Evolutionary conservation across 1,284 basidiomycete genomes (phyloP).

Genomic region (Malassezia japonica): DNA sequence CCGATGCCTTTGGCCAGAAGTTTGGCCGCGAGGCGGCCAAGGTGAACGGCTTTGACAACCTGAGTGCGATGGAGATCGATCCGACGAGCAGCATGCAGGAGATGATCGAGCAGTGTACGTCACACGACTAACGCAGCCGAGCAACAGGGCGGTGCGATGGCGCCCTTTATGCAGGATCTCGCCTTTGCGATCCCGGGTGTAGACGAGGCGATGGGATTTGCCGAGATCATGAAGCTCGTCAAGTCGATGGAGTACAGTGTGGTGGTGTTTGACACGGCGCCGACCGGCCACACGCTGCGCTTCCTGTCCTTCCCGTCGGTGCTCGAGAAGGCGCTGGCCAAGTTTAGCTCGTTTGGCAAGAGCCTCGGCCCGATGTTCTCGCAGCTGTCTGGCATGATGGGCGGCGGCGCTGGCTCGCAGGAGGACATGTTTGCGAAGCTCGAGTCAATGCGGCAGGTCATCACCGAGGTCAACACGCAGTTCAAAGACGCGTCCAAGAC

Average conservation of each 20-base stretch:
- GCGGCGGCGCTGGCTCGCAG: conserved; percentile 55
- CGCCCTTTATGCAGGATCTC: conserved; percentile 97
- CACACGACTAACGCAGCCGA: conserved; percentile 57
- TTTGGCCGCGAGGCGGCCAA: conserved; percentile 99
- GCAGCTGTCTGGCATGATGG: conserved; percentile 65
- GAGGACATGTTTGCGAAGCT: conserved; percentile 93
- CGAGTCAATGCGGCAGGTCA: conserved; percentile 89
- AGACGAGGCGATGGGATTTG: conserved; percentile 99
- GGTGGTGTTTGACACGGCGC: conserved; percentile 97
- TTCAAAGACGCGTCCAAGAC: conserved; percentile 99
- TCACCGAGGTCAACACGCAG: conserved; percentile 97
- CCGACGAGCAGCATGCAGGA: conserved; percentile 93
- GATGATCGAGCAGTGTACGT: conserved; percentile 91
- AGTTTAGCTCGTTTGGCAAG: conserved; percentile 79
- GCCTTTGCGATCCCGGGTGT: conserved; percentile 98
- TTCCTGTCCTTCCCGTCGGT: conserved; percentile 97
- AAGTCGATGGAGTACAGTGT: conserved; percentile 99
- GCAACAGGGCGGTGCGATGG: conserved; percentile 73
- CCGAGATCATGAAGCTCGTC: conserved; percentile 99
- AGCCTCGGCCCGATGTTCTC: conserved; percentile 95
- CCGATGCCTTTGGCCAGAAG: conserved; percentile 97
- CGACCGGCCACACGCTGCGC: conserved; percentile 92
- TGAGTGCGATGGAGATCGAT: conserved; percentile 98
- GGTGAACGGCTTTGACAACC: conserved; percentile 94
- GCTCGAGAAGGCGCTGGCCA: conserved; percentile 91